phyloP scores from a whole-genome alignment of 139 green algal species.

The Spirogloea muscicola region DNA sequence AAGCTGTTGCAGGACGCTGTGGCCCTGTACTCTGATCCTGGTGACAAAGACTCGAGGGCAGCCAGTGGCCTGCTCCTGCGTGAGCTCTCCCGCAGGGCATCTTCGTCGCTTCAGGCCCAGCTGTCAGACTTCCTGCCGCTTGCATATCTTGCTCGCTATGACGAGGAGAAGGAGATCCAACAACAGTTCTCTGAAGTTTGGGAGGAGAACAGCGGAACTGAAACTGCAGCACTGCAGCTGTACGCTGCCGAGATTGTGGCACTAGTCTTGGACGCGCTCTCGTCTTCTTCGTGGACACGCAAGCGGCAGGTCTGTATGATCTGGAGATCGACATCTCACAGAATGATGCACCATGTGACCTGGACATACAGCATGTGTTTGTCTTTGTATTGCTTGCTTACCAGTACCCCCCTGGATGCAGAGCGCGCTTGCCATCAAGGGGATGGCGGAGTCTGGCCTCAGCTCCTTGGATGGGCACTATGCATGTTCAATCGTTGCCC shows the following conservation, averaged over 20 bases:
- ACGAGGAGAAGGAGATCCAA: constrained; percentile 12
- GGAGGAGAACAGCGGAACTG: constrained; percentile 9
- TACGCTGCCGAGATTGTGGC: constrained; percentile 14
- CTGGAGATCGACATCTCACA: constrained; percentile 3
- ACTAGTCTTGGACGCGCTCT: neutral
- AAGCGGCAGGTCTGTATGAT: constrained; percentile 4
- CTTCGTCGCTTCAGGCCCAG: neutral
- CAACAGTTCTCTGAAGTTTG: constrained; percentile 14
- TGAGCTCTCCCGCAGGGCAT: constrained; percentile 11
- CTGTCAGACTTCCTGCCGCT: constrained; percentile 30
- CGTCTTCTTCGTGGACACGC: neutral
- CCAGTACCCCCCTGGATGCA: neutral
- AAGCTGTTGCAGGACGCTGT: constrained; percentile 62
- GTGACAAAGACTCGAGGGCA: constrained; percentile 43
- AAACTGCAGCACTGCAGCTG: constrained; percentile 11
- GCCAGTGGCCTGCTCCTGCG: constrained; percentile 26
- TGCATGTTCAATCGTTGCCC: neutral
- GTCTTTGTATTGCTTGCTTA: neutral
- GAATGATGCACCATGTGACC: neutral
- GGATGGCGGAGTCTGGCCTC: constrained; percentile 16
- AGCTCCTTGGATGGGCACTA: neutral
- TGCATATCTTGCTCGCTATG: constrained; percentile 32
- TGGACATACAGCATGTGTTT: neutral
- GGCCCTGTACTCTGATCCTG: constrained; percentile 46
- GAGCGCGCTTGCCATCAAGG: constrained; percentile 5